Percentiles rank a stretch among this genome's conserved stretches.
Conservation (phyloP, 768 basidiomycete genomes). For the Rhizopogon sp. region DNA sequence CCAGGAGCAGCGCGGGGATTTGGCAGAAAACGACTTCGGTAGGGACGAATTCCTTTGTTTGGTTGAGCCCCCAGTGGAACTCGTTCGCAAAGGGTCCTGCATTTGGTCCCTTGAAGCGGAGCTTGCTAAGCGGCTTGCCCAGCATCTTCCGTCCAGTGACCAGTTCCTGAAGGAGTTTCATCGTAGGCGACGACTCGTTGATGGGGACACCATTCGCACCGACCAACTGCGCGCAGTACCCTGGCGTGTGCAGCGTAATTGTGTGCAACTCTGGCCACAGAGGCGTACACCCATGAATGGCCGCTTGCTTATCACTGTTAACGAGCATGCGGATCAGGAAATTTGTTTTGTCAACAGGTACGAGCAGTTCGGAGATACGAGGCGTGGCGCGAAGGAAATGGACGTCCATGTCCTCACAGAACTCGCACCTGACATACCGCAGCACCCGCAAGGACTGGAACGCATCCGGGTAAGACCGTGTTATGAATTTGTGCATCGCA, state of each 20-base stretch:
- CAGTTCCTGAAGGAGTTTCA: conserved; percentile 24
- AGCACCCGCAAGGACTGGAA: conserved; percentile 25
- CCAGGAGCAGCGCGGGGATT: conserved; percentile 14
- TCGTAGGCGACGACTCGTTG: conserved; percentile 26
- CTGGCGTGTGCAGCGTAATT: conserved; percentile 26
- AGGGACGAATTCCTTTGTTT: conserved; percentile 19
- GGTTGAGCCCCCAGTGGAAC: conserved; percentile 24
- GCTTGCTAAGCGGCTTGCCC: conserved; percentile 14
- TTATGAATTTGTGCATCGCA: conserved; percentile 24
- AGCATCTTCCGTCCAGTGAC: conserved; percentile 16
- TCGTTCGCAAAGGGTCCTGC: conserved; percentile 22
- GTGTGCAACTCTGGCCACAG: conserved; percentile 24
- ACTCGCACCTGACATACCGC: conserved; percentile 25
- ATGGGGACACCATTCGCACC: conserved; percentile 16
- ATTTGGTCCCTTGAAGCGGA: conserved; percentile 26
- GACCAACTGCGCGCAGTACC: conserved; percentile 14
- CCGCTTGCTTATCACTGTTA: conserved; percentile 29
- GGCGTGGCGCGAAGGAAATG: conserved; percentile 29
- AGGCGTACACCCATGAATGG: conserved; percentile 19
- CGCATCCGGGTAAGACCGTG: conserved; percentile 18
- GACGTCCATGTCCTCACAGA: conserved; percentile 26
- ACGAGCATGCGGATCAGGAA: conserved; percentile 25
- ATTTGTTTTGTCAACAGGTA: conserved; percentile 25
- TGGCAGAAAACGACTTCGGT: conserved; percentile 19
- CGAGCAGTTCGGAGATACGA: conserved; percentile 23